These are phyloP conservation scores for Blastosporella zonata DNA, from an alignment of 1,284 basidiomycete species.

Conservation along the genomic window DNA sequence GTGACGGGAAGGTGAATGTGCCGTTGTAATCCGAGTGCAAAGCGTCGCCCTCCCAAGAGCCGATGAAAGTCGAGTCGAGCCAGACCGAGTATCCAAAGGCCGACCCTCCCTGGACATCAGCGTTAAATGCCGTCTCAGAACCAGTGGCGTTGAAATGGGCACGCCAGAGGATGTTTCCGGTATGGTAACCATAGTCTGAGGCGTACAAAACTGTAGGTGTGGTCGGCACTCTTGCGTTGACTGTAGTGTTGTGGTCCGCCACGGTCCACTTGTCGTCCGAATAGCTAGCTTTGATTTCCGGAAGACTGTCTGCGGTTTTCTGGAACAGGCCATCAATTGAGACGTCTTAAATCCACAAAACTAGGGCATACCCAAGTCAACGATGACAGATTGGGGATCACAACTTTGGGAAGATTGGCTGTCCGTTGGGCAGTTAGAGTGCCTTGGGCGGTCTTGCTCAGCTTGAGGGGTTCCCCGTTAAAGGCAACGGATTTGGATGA, in stretches of 20 bases:
- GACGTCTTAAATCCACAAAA: not conserved
- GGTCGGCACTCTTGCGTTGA: slow-evolving; percentile 34
- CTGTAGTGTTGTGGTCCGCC: slow-evolving; percentile 35
- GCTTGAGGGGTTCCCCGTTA: slow-evolving; percentile 32
- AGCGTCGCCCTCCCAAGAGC: slow-evolving; percentile 44
- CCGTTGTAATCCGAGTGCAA: slow-evolving; percentile 30
- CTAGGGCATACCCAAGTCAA: slow-evolving; percentile 33
- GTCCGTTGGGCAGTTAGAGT: slow-evolving; percentile 29
- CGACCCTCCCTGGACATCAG: slow-evolving; percentile 42
- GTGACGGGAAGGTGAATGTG: slow-evolving; percentile 34
- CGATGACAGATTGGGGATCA: slow-evolving; percentile 30
- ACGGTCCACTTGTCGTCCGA: slow-evolving; percentile 37
- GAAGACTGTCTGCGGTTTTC: slow-evolving; percentile 38
- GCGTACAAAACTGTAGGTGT: slow-evolving; percentile 45
- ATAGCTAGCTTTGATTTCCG: slow-evolving; percentile 33
- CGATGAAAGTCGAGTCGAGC: slow-evolving; percentile 46
- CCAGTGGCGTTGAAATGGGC: slow-evolving; percentile 46
- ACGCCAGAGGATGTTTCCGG: slow-evolving; percentile 54
- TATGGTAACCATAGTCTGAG: slow-evolving; percentile 54
- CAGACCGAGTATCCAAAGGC: slow-evolving; percentile 50
- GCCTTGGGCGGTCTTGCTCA: slow-evolving; percentile 38
- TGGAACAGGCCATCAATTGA: slow-evolving; percentile 9
- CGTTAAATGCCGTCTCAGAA: slow-evolving; percentile 36
- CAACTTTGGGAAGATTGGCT: slow-evolving; percentile 30
- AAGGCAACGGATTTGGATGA: slow-evolving; percentile 36